A percentile compares a stretch with the other conserved stretches of the same genome.
phyloP scores from a whole-genome alignment of 2,329 filamentous ascomycete species.

The Rhinocladiella similis region DNA sequence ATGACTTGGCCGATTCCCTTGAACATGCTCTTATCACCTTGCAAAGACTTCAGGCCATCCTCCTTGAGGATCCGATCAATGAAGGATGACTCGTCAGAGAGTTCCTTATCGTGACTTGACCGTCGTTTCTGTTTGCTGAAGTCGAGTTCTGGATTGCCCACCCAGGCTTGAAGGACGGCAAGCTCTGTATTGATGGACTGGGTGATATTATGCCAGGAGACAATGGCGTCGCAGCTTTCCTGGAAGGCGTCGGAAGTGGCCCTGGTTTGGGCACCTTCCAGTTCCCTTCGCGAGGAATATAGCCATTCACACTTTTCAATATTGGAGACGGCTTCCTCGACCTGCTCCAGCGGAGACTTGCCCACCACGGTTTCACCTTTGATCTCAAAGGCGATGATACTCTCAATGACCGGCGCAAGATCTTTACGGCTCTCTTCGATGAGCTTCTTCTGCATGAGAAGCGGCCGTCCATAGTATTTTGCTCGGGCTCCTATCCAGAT shows the following conservation, averaged over 20 bases:
- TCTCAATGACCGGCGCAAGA: constrained; percentile 75
- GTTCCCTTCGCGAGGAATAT: constrained; percentile 76
- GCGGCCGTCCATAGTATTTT: constrained; percentile 76
- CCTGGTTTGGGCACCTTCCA: constrained; percentile 73
- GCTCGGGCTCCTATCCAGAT: constrained; percentile 88
- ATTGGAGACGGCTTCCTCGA: constrained; percentile 83
- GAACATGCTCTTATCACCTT: constrained; percentile 80
- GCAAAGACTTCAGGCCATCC: constrained; percentile 87
- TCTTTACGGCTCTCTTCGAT: constrained; percentile 79
- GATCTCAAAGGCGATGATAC: constrained; percentile 90
- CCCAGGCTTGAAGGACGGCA: constrained; percentile 89
- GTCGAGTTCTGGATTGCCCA: constrained; percentile 92
- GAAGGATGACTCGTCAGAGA: constrained; percentile 89
- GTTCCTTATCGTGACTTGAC: constrained; percentile 68
- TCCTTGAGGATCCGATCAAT: constrained; percentile 94
- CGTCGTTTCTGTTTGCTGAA: constrained; percentile 74
- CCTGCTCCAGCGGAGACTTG: constrained; percentile 83
- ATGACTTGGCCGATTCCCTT: constrained; percentile 82
- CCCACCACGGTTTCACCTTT: constrained; percentile 90
- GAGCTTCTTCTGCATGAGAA: constrained; percentile 81
- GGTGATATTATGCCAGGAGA: constrained; percentile 96
- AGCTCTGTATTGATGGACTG: constrained; percentile 95
- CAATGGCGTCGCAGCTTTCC: constrained; percentile 82
- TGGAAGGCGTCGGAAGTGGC: constrained; percentile 75
- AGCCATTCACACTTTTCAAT: constrained; percentile 85